phyloP scores from a whole-genome alignment of 108 stramenopile species.

The Skeletonema marinoi region DNA sequence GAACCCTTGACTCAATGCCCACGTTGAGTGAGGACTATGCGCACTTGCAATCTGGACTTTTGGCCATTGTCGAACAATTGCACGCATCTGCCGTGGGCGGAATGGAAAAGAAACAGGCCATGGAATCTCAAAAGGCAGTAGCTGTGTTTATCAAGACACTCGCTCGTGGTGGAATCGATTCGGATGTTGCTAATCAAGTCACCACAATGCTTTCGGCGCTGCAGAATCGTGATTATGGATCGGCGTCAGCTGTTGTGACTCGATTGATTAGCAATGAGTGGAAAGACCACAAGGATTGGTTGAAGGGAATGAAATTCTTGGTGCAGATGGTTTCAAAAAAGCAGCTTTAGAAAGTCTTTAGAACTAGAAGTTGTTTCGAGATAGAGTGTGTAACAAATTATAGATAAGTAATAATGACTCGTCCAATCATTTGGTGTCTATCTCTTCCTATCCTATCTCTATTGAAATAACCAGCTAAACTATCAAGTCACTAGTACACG shows the following conservation, averaged over 20 bases:
- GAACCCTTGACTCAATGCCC: constrained; percentile 56
- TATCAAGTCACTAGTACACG: no score
- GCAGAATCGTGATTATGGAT: constrained; percentile 61
- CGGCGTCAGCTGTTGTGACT: constrained; percentile 72
- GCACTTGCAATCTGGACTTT: constrained; percentile 64
- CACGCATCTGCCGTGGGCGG: constrained; percentile 28
- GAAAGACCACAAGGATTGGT: constrained; percentile 95
- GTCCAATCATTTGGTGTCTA: no score
- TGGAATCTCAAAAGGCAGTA: constrained; percentile 79
- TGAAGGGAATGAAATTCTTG: constrained; percentile 93
- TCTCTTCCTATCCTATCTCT: no score
- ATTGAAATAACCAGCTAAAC: no score
- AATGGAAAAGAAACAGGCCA: constrained; percentile 78
- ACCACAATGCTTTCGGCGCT: constrained; percentile 50
- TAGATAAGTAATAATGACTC: background rate
- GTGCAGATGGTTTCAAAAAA: constrained; percentile 87
- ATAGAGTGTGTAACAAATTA: background rate
- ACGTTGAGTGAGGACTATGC: constrained; percentile 55
- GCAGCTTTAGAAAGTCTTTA: constrained; percentile 24
- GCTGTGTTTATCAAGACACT: constrained; percentile 76
- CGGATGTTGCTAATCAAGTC: constrained; percentile 60
- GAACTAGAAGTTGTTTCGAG: background rate
- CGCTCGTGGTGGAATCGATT: constrained; percentile 63
- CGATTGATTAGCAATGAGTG: constrained; percentile 83
- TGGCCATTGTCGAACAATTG: constrained; percentile 55